A percentile compares a stretch with the other conserved stretches of the same genome.
Evolutionary conservation across 2,329 filamentous ascomycete genomes (phyloP).

Genomic region (Pseudogymnoascus destructans): DNA sequence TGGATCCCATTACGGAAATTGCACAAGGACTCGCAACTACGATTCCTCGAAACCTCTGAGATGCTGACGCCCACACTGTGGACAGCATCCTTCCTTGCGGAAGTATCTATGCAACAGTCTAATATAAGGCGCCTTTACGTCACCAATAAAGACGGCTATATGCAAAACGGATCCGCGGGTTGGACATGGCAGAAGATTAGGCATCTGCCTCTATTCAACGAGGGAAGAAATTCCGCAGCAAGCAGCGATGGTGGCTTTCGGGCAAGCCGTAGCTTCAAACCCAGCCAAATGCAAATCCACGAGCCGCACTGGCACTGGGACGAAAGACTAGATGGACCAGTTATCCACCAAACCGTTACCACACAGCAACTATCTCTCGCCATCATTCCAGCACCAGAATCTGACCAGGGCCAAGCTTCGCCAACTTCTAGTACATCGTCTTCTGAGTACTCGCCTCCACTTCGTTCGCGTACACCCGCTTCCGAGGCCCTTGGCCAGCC

Average conservation of each 20-base stretch:
- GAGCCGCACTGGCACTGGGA: constrained; percentile 58
- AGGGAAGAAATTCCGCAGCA: neutral
- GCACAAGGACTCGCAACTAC: constrained; percentile 58
- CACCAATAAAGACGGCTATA: constrained; percentile 61
- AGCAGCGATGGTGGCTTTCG: constrained; percentile 33
- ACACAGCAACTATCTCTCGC: constrained; percentile 30
- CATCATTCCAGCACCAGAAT: constrained; percentile 31
- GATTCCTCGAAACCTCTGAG: constrained; percentile 56
- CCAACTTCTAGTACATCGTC: constrained; percentile 25
- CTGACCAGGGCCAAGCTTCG: constrained; percentile 20
- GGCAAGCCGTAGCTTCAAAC: constrained; percentile 29
- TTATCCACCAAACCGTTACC: constrained; percentile 33
- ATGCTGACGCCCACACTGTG: constrained; percentile 61
- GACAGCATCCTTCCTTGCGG: constrained; percentile 56
- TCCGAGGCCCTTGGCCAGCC: constrained; percentile 15
- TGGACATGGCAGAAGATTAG: constrained; percentile 64
- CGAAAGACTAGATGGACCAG: constrained; percentile 45
- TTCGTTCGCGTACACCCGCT: constrained; percentile 21
- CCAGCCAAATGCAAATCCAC: constrained; percentile 44
- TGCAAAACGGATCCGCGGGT: constrained; percentile 47
- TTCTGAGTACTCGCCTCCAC: constrained; percentile 19
- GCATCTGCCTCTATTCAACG: constrained; percentile 40
- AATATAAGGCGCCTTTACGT: constrained; percentile 56
- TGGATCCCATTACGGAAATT: constrained; percentile 70
- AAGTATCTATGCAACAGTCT: constrained; percentile 59